Conservation (phyloP, 2,329 filamentous ascomycete genomes). For the Verticillium nonalfalfae region DNA sequence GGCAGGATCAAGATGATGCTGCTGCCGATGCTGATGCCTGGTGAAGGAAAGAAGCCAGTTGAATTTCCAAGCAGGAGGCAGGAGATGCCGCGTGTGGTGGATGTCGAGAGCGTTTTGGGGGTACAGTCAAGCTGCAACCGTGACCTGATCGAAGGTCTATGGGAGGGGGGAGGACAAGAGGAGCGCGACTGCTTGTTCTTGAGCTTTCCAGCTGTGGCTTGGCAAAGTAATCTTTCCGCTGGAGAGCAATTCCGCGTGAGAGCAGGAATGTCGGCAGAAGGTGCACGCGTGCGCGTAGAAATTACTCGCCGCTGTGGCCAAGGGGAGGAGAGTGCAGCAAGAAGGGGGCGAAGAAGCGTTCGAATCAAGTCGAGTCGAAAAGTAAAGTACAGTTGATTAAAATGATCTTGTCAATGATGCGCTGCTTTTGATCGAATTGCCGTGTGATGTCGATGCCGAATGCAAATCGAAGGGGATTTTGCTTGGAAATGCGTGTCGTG, state of each 20-base stretch:
- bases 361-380: slow-evolving; percentile 13
- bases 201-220: neutral
- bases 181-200: neutral
- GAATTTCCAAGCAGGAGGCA: neutral
- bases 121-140: neutral
- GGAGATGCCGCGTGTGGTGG: neutral
- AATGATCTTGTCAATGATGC: slow-evolving; percentile 9
- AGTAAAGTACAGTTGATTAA: slow-evolving; percentile 31
- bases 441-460: slow-evolving; percentile 3
- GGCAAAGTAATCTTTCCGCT: neutral
- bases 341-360: neutral
- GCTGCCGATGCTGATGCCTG: neutral
- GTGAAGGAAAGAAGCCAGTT: neutral
- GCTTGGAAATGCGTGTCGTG: slow-evolving; percentile 1
- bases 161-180: neutral
- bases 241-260: neutral
- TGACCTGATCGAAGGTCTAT: neutral
- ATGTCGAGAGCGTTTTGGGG: neutral
- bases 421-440: neutral
- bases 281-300: neutral
- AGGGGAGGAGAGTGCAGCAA: neutral
- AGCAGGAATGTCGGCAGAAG: neutral
- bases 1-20: neutral
- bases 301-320: neutral
- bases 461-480: slow-evolving; percentile 1